Percentiles rank a stretch among this genome's conserved stretches.
Conservation (phyloP, 1,284 basidiomycete genomes). For the Microbotryomycetes sp. region DNA sequence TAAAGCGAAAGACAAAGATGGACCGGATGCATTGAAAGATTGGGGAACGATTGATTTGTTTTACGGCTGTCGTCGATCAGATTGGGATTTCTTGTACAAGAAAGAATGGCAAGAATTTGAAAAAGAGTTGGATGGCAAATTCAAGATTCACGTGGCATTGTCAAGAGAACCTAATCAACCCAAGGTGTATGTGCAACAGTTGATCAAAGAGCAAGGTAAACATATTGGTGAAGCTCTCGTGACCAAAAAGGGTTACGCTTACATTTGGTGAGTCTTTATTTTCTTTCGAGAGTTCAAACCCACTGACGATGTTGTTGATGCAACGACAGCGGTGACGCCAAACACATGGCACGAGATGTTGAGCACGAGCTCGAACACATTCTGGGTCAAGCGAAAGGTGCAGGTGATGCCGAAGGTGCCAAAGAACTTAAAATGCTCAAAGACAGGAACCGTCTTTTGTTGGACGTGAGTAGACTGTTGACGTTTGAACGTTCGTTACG, state of each 20-base stretch:
- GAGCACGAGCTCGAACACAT: slow-evolving; percentile 79
- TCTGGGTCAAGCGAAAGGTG: slow-evolving; percentile 89
- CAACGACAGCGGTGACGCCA: slow-evolving; percentile 86
- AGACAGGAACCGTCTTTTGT: slow-evolving; percentile 48
- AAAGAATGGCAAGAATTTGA: slow-evolving; percentile 90
- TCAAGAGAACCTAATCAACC: slow-evolving; percentile 66
- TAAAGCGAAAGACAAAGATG: slow-evolving; percentile 87
- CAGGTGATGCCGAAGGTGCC: slow-evolving; percentile 72
- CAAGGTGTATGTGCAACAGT: slow-evolving; percentile 96
- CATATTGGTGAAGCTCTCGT: slow-evolving; percentile 80
- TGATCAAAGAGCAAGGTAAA: slow-evolving; percentile 77
- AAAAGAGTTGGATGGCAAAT: slow-evolving; percentile 82
- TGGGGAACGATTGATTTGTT: slow-evolving; percentile 87
- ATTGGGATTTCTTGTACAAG: slow-evolving; percentile 86
- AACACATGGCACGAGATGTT: slow-evolving; percentile 90
- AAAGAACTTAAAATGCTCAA: slow-evolving; percentile 90
- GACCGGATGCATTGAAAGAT: slow-evolving; percentile 79
- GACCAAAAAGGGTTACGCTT: slow-evolving; percentile 83
- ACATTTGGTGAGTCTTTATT: slow-evolving; percentile 25
- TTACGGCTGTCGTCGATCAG: slow-evolving; percentile 85
- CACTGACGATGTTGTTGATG: not conserved
- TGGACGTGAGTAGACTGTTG: slow-evolving; percentile 31
- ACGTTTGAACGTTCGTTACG: no score
- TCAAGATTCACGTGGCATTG: slow-evolving; percentile 79
- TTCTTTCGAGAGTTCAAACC: not conserved